phyloP scores from a whole-genome alignment of 352 stramenopile species.

The Lagenidium giganteum region DNA sequence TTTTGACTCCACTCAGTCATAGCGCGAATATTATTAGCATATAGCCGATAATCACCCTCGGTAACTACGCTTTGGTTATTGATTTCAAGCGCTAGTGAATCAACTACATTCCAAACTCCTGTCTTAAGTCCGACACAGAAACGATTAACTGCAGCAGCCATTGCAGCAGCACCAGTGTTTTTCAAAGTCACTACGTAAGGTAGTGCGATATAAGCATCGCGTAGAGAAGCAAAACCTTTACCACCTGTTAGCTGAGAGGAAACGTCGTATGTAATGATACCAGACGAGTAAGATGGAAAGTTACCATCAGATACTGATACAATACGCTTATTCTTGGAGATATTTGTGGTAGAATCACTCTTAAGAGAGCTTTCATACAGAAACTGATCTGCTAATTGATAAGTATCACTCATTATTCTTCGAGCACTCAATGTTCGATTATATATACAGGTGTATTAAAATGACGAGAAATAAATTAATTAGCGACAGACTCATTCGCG shows the following conservation, averaged over 20 bases:
- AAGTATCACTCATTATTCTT: slow-evolving; percentile 5
- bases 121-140: slow-evolving; percentile 13
- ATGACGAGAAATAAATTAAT: slow-evolving; percentile 3
- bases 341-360: neutral
- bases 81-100: slow-evolving; percentile 12
- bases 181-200: slow-evolving; percentile 16
- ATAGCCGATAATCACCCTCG: slow-evolving; percentile 14
- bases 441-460: neutral
- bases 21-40: slow-evolving; percentile 19
- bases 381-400: slow-evolving; percentile 13
- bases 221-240: slow-evolving; percentile 11
- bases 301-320: slow-evolving; percentile 12
- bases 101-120: slow-evolving; percentile 22
- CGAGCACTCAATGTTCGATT: neutral
- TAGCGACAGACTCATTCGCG: no score
- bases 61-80: slow-evolving; percentile 16
- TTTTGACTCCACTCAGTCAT: slow-evolving; percentile 9
- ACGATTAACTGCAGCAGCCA: slow-evolving; percentile 8
- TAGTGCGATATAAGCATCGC: slow-evolving; percentile 14
- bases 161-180: slow-evolving; percentile 8
- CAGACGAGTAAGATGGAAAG: slow-evolving; percentile 13
- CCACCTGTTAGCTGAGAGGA: slow-evolving; percentile 13
- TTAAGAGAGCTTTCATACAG: neutral
- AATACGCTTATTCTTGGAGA: slow-evolving; percentile 6
- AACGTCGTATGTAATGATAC: slow-evolving; percentile 14